Conservation (phyloP, 1,139 yeast species). For the Dujonia santamariae region DNA sequence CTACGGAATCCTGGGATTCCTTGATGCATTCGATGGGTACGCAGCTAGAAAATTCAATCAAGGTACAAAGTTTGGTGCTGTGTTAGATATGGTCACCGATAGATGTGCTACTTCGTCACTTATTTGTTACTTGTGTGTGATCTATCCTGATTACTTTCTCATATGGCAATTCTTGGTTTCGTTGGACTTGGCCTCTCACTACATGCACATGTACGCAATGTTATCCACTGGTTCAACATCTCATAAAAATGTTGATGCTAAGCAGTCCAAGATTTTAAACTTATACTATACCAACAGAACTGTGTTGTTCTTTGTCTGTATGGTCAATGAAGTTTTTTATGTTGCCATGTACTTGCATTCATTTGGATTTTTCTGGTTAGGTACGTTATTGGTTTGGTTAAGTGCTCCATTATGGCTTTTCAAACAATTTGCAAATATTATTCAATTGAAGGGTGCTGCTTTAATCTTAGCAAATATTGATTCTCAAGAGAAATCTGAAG, state of each 20-base stretch:
- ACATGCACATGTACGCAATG: constrained; percentile 98
- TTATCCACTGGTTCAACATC: constrained; percentile 72
- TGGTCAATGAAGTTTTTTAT: constrained; percentile 88
- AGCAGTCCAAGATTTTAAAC: constrained; percentile 68
- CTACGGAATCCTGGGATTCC: constrained; percentile 83
- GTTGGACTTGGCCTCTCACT: constrained; percentile 90
- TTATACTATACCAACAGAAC: constrained; percentile 83
- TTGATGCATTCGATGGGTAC: constrained; percentile 96
- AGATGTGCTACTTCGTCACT: constrained; percentile 93
- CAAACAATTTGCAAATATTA: constrained; percentile 86
- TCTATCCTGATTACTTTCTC: constrained; percentile 64
- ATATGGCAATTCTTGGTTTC: constrained; percentile 86
- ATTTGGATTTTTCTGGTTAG: constrained; percentile 62
- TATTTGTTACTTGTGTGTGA: constrained; percentile 77
- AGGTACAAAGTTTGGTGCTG: constrained; percentile 92
- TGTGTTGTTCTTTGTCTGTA: constrained; percentile 85
- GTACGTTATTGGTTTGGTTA: constrained; percentile 60
- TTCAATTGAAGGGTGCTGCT: constrained; percentile 87
- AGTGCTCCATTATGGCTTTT: constrained; percentile 87
- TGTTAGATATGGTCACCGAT: constrained; percentile 98
- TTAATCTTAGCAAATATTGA: constrained; percentile 76
- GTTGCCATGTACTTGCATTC: constrained; percentile 81
- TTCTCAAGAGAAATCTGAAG: constrained; percentile 55
- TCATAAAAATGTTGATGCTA: constrained; percentile 80
- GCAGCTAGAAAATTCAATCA: constrained; percentile 91